Percentiles rank a stretch among this genome's conserved stretches.
These are phyloP conservation scores for Aquanectria penicillioides DNA, from an alignment of 2,329 filamentous ascomycete species.

Conservation along the genomic window DNA sequence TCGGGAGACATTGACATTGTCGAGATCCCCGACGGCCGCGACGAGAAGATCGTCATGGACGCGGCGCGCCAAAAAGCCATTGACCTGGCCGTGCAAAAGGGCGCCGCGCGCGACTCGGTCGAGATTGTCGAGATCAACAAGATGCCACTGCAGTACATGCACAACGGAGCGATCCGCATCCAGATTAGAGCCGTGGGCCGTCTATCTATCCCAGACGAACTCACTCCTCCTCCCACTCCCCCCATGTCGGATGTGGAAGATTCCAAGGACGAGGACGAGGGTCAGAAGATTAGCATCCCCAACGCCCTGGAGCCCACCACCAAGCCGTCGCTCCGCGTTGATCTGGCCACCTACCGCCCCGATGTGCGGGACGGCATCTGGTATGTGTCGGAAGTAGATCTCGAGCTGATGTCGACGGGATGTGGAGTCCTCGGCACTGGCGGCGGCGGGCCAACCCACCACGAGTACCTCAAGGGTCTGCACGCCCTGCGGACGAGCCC, in stretches of 20 bases:
- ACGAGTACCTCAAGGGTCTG: constrained; percentile 57
- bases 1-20: constrained; percentile 63
- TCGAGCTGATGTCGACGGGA: constrained; percentile 49
- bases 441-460: constrained; percentile 49
- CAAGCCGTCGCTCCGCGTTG: constrained; percentile 44
- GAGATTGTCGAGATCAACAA: constrained; percentile 58
- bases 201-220: constrained; percentile 43
- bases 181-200: constrained; percentile 48
- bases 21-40: constrained; percentile 54
- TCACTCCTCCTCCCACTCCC: constrained; percentile 36
- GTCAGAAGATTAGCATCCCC: constrained; percentile 41
- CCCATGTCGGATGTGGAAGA: constrained; percentile 14
- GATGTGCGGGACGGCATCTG: constrained; percentile 45
- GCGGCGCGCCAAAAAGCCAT: constrained; percentile 50
- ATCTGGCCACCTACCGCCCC: constrained; percentile 45
- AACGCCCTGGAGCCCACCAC: constrained; percentile 44
- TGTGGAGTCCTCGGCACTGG: constrained; percentile 51
- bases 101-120: constrained; percentile 46
- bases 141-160: constrained; percentile 50
- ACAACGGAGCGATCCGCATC: constrained; percentile 47
- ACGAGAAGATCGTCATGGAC: constrained; percentile 50
- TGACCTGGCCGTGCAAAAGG: constrained; percentile 44
- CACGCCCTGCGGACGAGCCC: constrained; percentile 48
- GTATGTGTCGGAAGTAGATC: constrained; percentile 50
- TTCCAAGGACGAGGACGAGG: constrained; percentile 32